phyloP scores from a whole-genome alignment of 169 alveolate genomes.

The Eimeria brunetti region DNA sequence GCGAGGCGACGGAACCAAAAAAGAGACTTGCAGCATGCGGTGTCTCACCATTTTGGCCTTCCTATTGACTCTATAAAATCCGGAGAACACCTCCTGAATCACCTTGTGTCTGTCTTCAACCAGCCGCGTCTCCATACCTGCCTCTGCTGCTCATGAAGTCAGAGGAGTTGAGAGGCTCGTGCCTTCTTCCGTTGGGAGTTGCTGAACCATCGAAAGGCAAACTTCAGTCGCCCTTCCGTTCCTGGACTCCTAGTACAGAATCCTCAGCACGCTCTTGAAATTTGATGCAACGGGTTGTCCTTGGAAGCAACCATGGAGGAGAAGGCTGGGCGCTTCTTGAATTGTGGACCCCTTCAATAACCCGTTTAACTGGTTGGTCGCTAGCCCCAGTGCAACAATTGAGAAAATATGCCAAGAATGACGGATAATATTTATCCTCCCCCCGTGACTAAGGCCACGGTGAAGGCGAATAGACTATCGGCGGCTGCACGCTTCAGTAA shows the following conservation, averaged over 20 bases:
- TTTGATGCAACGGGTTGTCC: neutral
- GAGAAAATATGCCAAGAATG: neutral
- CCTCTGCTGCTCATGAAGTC: conserved; percentile 31
- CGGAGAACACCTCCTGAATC: conserved; percentile 30
- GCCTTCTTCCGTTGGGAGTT: neutral
- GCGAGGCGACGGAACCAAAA: neutral
- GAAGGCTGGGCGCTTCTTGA: neutral
- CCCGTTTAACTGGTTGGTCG: neutral
- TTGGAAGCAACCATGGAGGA: neutral
- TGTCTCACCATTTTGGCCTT: conserved; percentile 66
- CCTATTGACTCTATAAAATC: conserved; percentile 20
- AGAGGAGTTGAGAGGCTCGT: neutral
- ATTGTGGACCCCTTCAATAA: neutral
- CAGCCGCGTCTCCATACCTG: conserved; percentile 8
- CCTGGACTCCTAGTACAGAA: neutral
- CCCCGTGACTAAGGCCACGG: neutral
- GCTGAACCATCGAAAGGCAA: neutral
- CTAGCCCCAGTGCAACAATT: neutral
- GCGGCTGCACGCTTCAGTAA: neutral
- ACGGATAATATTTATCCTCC: neutral
- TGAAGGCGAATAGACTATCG: neutral
- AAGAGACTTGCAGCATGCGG: neutral
- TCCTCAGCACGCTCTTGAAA: neutral
- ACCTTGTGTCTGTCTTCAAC: conserved; percentile 23
- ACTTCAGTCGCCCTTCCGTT: neutral